Conservation (phyloP, 2,329 filamentous ascomycete genomes). For the Talaromyces funiculosus region DNA sequence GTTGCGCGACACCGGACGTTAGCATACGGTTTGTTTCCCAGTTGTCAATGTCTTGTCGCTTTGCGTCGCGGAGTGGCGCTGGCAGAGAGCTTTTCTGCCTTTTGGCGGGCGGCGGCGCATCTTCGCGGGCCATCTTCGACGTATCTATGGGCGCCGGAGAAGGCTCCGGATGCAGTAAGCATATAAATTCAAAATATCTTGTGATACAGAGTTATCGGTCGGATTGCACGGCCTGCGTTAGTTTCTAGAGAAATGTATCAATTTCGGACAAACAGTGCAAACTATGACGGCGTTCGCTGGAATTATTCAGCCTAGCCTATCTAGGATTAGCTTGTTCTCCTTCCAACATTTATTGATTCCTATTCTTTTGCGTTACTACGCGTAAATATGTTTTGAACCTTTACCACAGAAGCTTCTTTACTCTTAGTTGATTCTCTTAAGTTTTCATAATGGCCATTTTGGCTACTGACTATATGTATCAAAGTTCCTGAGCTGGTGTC, state of each 20-base stretch:
- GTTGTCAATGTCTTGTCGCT: slow-evolving; percentile 90
- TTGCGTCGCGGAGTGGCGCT: slow-evolving; percentile 41
- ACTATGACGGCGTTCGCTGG: neutral
- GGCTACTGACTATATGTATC: too few relatives aligned
- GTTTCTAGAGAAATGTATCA: neutral
- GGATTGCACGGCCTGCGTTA: neutral
- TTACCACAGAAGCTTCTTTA: too few relatives aligned
- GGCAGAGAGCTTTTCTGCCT: slow-evolving; percentile 35
- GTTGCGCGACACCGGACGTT: slow-evolving; percentile 88
- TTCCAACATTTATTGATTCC: neutral
- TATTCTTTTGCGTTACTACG: neutral
- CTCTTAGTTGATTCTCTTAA: too few relatives aligned
- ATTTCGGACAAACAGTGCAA: slow-evolving; percentile 17
- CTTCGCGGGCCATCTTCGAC: slow-evolving; percentile 29
- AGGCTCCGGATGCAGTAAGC: neutral
- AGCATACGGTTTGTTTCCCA: slow-evolving; percentile 99
- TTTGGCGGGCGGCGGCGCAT: slow-evolving; percentile 34
- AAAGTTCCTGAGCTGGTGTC: too few relatives aligned
- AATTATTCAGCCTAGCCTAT: neutral
- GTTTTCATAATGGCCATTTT: too few relatives aligned
- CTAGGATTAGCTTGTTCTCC: neutral
- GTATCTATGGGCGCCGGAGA: neutral
- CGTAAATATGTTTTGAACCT: too few relatives aligned
- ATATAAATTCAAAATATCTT: neutral
- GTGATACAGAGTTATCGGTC: neutral